Conservation (phyloP, 345 rosid genomes). For the Arabidopsis thaliana region DNA sequence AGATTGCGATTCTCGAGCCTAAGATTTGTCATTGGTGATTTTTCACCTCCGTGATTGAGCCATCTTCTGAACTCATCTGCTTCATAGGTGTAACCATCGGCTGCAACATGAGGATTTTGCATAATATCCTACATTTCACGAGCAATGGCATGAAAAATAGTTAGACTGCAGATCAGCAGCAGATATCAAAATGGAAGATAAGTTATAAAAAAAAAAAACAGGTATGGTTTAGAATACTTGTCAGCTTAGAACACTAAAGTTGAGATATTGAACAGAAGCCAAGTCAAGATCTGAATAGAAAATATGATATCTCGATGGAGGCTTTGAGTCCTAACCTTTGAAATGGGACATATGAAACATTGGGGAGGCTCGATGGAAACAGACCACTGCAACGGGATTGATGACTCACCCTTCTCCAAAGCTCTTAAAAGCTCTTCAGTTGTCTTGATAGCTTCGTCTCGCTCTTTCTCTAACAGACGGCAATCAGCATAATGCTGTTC, state of each 20-base stretch:
- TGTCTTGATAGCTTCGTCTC: constrained; percentile 41
- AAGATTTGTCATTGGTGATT: constrained; percentile 74
- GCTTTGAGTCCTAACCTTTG: constrained; percentile 41
- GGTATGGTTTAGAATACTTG: constrained; percentile 12
- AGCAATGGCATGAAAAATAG: constrained; percentile 2
- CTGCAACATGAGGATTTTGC: constrained; percentile 78
- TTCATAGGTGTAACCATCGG: constrained; percentile 84
- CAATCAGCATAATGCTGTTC: constrained; percentile 34
- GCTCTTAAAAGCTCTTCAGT: constrained; percentile 31
- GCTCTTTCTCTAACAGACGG: constrained; percentile 41
- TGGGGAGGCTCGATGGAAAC: constrained; percentile 45
- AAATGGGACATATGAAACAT: constrained; percentile 52
- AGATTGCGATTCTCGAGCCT: constrained; percentile 55
- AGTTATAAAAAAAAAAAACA: background rate
- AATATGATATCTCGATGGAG: constrained; percentile 1
- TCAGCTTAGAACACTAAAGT: constrained; percentile 6
- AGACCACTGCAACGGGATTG: constrained; percentile 34
- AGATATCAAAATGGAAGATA: background rate
- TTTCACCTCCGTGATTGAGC: constrained; percentile 64
- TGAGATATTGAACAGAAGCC: constrained; percentile 25
- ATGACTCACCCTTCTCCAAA: constrained; percentile 34
- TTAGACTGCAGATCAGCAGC: constrained; percentile 3
- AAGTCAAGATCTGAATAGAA: constrained; percentile 8
- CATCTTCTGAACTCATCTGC: constrained; percentile 63
- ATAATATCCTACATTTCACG: constrained; percentile 68